A percentile compares a stretch with the other conserved stretches of the same genome.
Conservation (phyloP, 352 stramenopile genomes). For the Peronospora destructor region DNA sequence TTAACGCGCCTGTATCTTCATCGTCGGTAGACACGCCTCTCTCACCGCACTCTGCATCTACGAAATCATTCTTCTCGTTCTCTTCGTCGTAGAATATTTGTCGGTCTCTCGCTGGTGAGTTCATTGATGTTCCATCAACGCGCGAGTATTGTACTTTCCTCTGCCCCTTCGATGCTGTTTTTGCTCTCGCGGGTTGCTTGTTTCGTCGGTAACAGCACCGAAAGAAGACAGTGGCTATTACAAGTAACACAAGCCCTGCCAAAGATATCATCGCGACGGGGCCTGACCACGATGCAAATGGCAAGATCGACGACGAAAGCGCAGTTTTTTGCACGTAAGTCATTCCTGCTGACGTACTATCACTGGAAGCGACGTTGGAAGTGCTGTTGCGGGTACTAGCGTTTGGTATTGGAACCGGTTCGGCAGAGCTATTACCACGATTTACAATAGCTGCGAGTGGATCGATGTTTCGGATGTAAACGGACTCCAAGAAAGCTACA, state of each 20-base stretch:
- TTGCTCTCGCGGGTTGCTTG: constrained; percentile 10
- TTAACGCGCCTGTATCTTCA: constrained; percentile 6
- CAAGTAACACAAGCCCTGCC: constrained; percentile 13
- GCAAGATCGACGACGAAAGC: constrained; percentile 15
- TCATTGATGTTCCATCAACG: constrained; percentile 12
- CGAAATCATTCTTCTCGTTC: constrained; percentile 11
- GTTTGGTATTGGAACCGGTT: not conserved
- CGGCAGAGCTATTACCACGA: not conserved
- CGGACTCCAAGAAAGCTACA: constrained; percentile 18
- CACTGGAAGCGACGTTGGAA: constrained; percentile 4
- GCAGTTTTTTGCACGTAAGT: constrained; percentile 7
- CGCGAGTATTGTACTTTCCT: constrained; percentile 26
- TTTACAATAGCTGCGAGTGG: not conserved
- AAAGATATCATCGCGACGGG: constrained; percentile 20
- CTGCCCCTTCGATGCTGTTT: constrained; percentile 13
- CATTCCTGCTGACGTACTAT: constrained; percentile 2
- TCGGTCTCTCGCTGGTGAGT: constrained; percentile 5
- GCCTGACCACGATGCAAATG: constrained; percentile 18
- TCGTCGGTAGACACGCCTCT: not conserved
- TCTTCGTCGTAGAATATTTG: constrained; percentile 10
- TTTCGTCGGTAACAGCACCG: constrained; percentile 3
- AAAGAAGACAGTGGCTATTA: constrained; percentile 16
- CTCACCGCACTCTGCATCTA: constrained; percentile 20
- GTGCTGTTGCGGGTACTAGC: not conserved
- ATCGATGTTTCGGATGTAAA: constrained; percentile 13